A percentile compares a stretch with the other conserved stretches of the same genome.
These are phyloP conservation scores for Fagopyrum homotropicum DNA, from an alignment of 148 eudicot genomes.

Conservation along the genomic window DNA sequence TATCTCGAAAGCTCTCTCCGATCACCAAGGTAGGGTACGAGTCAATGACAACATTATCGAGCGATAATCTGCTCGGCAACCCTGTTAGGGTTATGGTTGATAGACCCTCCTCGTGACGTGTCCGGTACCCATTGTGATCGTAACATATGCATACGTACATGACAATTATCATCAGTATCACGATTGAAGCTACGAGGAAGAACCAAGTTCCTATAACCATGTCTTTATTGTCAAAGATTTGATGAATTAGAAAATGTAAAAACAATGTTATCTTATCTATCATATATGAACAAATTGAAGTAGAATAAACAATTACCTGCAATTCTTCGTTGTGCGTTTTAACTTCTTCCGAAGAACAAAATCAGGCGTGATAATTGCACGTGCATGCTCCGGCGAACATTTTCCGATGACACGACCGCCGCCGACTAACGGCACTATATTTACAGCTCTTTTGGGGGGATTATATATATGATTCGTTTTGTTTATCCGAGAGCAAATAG, in stretches of 20 bases:
- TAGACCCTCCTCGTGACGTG: not conserved
- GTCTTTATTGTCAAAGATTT: not conserved
- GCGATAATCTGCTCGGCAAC: not conserved
- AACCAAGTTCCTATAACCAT: not conserved
- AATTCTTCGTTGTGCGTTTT: not conserved
- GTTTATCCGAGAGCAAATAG: not conserved
- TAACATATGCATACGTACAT: not conserved
- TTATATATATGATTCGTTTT: not conserved
- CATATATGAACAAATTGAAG: not conserved
- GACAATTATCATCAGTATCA: not conserved
- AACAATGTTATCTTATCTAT: not conserved
- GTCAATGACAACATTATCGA: slow-evolving; percentile 32
- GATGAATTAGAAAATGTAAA: not conserved
- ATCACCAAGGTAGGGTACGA: slow-evolving; percentile 38
- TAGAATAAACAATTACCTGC: not conserved
- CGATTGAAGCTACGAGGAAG: not conserved
- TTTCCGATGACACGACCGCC: not conserved
- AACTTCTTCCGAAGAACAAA: not conserved
- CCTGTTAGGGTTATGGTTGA: not conserved
- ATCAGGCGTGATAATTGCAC: not conserved
- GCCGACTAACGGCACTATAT: not conserved
- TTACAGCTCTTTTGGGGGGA: not conserved
- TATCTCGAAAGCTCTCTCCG: slow-evolving; percentile 32
- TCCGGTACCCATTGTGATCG: not conserved
- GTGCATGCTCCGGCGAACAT: not conserved